A percentile compares a stretch with the other conserved stretches of the same genome.
These are phyloP conservation scores for Meyerozyma sp. DNA, from an alignment of 1,139 yeast genomes.

Conservation along the genomic window DNA sequence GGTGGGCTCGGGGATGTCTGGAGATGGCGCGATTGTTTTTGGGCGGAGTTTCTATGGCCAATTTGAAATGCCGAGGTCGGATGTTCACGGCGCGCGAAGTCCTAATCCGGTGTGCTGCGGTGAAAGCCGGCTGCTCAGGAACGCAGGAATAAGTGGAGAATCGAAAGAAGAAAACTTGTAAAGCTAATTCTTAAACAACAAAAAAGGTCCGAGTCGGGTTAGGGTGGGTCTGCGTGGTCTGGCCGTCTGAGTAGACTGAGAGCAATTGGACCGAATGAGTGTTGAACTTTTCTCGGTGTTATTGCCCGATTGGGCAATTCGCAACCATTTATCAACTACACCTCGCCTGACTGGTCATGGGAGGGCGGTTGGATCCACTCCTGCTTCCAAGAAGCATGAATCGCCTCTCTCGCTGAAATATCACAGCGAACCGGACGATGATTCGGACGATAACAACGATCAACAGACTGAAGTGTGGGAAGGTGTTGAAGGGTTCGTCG, in stretches of 20 bases:
- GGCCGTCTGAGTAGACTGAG: too few species aligned
- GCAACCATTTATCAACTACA: too few species aligned
- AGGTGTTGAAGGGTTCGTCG: not conserved
- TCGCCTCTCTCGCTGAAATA: not conserved
- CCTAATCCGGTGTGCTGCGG: not conserved
- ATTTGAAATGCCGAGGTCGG: not conserved
- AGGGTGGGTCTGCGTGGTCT: too few species aligned
- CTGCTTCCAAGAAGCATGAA: not conserved
- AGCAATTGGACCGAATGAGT: too few species aligned
- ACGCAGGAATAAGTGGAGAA: too few species aligned
- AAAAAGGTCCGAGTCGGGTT: too few species aligned
- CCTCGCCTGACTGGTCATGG: not conserved
- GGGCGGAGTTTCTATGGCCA: too few species aligned
- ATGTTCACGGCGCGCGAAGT: not conserved
- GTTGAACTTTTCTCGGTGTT: too few species aligned
- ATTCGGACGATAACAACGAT: not conserved
- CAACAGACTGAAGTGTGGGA: not conserved
- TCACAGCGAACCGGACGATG: slow-evolving; percentile 2
- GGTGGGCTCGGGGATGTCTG: too few species aligned
- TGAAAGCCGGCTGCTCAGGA: not conserved
- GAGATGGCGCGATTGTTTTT: too few species aligned
- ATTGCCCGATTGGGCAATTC: not conserved
- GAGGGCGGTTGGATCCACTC: not conserved
- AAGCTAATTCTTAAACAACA: too few species aligned
- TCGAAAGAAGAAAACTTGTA: too few species aligned